phyloP scores from a whole-genome alignment of 148 eudicot species.

The Arctostaphylos glauca region DNA sequence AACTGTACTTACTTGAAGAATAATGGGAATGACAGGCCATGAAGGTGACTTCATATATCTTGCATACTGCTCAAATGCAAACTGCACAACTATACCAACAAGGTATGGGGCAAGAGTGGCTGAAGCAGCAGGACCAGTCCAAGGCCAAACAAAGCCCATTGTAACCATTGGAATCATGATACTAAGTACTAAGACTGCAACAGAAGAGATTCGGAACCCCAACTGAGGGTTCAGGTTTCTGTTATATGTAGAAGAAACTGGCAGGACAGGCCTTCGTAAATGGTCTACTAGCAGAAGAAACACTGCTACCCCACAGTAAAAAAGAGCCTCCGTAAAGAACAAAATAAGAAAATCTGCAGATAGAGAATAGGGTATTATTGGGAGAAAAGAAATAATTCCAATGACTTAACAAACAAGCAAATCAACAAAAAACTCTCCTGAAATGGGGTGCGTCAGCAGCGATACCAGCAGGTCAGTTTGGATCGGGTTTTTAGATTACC shows the following conservation, averaged over 20 bases:
- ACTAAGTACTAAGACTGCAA: constrained; percentile 80
- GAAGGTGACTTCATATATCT: constrained; percentile 72
- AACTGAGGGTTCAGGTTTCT: constrained; percentile 40
- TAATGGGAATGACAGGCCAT: constrained; percentile 79
- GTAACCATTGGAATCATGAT: constrained; percentile 89
- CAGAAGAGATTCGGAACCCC: constrained; percentile 75
- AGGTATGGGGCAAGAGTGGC: constrained; percentile 99
- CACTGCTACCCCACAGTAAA: constrained; percentile 80
- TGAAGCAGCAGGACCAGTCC: constrained; percentile 99
- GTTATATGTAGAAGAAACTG: constrained; percentile 30
- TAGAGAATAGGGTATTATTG: background rate
- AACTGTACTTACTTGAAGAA: constrained; percentile 62
- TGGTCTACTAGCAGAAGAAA: constrained; percentile 71
- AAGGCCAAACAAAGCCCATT: constrained; percentile 99
- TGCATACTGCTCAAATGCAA: constrained; percentile 94
- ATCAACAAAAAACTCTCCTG: background rate
- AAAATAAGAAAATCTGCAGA: constrained; percentile 90
- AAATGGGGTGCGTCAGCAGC: background rate
- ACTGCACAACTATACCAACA: constrained; percentile 95
- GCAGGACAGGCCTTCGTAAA: constrained; percentile 51
- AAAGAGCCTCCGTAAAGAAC: constrained; percentile 93
- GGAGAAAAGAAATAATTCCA: constrained; percentile 2
- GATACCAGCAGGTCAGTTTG: no score
- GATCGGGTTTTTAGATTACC: no score
- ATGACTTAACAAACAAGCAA: background rate